Base-by-base conservation (phyloP, 1,139 yeast species). In the Tardiomyces depauwii region DNA sequence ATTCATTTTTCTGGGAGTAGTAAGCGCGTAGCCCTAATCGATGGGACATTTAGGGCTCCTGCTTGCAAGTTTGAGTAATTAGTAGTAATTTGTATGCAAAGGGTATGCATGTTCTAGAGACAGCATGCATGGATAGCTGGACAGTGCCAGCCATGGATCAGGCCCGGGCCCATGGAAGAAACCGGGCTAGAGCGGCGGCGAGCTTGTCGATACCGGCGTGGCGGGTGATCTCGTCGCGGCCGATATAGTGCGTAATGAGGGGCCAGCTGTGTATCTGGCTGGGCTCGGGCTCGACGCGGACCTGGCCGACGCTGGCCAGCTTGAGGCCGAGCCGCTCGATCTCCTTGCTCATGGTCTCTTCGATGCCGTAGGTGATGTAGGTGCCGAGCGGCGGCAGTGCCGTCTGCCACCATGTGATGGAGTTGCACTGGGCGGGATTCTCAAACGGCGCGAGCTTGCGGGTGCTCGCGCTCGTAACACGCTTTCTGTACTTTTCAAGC, bases 341-440 rank as follows among this genome's bases (percentile, higher is more conserved):
- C 28, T 68, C 70, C 0, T 53, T 48, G 12, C 62, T 58, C 45
- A 66, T 56, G 9, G 58, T 52, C 48, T 70, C 74, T 30, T 64
- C 61, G 18, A 55, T 56, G 9, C 74, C 74, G 56, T 63, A 68
- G 5, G 61, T 53, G 12, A 70, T 42, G 16, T 66, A 55, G 14
- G 64, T 51, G 0, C 70, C 70, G 12, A 54, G 51, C 13, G 52
- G 51, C 0, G 73, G 73, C 28, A 66, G 55, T 2, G 70, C 64
- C 10, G 53, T 51, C 16, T 59, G 49, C 73, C 74, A 70, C 50
- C 64, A 53, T 7, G 58, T 58, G n/a, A 51, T 44, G 28, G 64
- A 62, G 18, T 56, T 53, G 51, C 70, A 66, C 16, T 53, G 49
- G 1, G 64, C 65, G 0, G 72, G 71, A 43, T 61, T 65, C 40